phyloP scores from a whole-genome alignment of 2,329 filamentous ascomycete genomes.

The Madurella mycetomatis region DNA sequence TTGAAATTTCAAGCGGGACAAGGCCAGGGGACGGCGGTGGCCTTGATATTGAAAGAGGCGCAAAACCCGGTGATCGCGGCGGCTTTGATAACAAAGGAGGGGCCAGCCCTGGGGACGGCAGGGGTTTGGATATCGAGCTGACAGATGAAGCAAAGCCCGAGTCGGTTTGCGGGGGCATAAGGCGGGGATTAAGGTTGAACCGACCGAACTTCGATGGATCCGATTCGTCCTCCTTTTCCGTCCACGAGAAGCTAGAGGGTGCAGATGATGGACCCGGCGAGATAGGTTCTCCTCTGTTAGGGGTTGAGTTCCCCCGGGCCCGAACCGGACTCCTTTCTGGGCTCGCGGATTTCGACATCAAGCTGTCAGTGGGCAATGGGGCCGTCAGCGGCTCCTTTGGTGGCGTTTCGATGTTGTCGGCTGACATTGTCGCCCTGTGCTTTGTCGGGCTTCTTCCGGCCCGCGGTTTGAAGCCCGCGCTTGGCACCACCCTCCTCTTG shows the following conservation, averaged over 20 bases:
- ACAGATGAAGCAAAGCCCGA: slow-evolving; percentile 24
- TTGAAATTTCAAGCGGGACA: slow-evolving; percentile 25
- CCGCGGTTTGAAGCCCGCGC: slow-evolving; percentile 46
- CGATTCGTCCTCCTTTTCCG: slow-evolving; percentile 44
- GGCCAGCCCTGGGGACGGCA: slow-evolving; percentile 21
- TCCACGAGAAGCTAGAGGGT: slow-evolving; percentile 59
- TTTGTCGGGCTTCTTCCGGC: slow-evolving; percentile 54
- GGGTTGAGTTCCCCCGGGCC: slow-evolving; percentile 50
- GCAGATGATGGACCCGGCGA: slow-evolving; percentile 64
- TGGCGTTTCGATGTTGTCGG: slow-evolving; percentile 50
- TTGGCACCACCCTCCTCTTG: slow-evolving; percentile 43
- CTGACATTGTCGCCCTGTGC: slow-evolving; percentile 57
- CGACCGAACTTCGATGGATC: slow-evolving; percentile 37
- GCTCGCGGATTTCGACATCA: slow-evolving; percentile 37
- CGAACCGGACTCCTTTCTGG: slow-evolving; percentile 41
- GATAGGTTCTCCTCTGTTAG: slow-evolving; percentile 43
- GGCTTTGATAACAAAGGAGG: slow-evolving; percentile 8
- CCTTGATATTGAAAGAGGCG: slow-evolving; percentile 31
- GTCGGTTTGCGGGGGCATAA: slow-evolving; percentile 34
- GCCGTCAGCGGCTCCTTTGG: slow-evolving; percentile 58
- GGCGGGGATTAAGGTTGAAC: slow-evolving; percentile 38
- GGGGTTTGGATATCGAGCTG: slow-evolving; percentile 22
- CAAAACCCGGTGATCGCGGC: slow-evolving; percentile 23
- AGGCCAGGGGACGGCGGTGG: slow-evolving; percentile 22
- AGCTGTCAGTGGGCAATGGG: slow-evolving; percentile 52